Percentiles rank a stretch among this genome's conserved stretches.
phyloP scores from a whole-genome alignment of 2,329 filamentous ascomycete genomes.

The Xylaria sp. region DNA sequence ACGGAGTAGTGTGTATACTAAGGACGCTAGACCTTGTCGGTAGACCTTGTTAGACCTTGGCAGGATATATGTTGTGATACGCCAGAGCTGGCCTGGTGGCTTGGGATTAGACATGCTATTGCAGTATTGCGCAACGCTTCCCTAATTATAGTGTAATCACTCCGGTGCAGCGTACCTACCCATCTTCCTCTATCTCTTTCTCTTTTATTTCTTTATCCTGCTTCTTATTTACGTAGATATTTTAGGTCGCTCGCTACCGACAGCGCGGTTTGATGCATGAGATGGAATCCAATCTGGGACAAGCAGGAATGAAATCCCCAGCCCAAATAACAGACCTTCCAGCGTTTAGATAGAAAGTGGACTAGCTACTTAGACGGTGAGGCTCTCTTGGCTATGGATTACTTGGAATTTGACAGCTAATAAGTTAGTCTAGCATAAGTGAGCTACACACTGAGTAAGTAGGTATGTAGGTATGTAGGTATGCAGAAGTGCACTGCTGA shows the following conservation, averaged over 20 bases:
- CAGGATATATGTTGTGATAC: constrained; percentile 7
- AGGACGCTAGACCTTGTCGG: not conserved
- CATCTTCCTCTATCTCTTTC: too few relatives aligned
- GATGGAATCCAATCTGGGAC: not conserved
- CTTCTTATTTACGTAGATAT: not conserved
- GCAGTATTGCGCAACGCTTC: constrained; percentile 1
- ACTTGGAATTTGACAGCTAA: constrained; percentile 4
- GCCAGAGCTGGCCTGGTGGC: constrained; percentile 16
- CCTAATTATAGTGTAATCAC: constrained; percentile 8
- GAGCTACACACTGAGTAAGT: too few relatives aligned
- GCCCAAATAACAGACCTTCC: not conserved
- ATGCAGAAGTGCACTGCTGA: not conserved
- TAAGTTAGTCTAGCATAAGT: not conserved
- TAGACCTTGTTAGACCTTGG: constrained; percentile 4
- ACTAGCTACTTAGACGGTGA: constrained; percentile 11
- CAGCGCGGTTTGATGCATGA: not conserved
- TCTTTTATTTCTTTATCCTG: not conserved
- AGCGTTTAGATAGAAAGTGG: not conserved
- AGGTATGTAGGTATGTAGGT: not conserved
- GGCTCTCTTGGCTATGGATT: constrained; percentile 9
- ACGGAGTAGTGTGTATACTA: not conserved
- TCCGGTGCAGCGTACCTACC: not conserved
- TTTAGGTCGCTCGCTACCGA: not conserved
- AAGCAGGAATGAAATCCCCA: not conserved
- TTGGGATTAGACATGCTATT: constrained; percentile 22